phyloP scores from a whole-genome alignment of 495 filamentous ascomycete species.

The Chlorociboria aeruginascens region DNA sequence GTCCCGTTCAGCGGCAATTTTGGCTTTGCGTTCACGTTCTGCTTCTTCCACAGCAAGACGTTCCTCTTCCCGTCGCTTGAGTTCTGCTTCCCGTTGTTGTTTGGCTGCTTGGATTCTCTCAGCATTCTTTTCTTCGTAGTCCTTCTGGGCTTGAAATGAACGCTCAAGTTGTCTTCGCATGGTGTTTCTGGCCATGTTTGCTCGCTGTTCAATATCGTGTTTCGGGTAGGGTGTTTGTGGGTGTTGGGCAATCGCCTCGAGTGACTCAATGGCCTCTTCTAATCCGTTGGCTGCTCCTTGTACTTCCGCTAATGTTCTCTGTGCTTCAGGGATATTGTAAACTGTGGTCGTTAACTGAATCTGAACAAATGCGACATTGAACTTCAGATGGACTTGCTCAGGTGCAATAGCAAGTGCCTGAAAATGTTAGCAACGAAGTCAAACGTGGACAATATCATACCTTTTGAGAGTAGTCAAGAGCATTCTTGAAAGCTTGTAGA shows the following conservation, averaged over 20 bases:
- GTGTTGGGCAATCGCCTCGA: slow-evolving; percentile 66
- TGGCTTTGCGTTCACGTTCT: slow-evolving; percentile 57
- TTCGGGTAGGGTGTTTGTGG: slow-evolving; percentile 86
- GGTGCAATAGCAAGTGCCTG: slow-evolving; percentile 66
- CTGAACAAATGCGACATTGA: slow-evolving; percentile 96
- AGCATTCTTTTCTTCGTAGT: slow-evolving; percentile 90
- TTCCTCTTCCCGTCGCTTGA: slow-evolving; percentile 60
- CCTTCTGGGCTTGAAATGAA: slow-evolving; percentile 67
- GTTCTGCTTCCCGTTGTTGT: slow-evolving; percentile 63
- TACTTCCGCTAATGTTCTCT: slow-evolving; percentile 60
- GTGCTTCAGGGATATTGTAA: slow-evolving; percentile 58
- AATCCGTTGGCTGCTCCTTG: slow-evolving; percentile 60
- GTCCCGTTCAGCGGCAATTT: slow-evolving; percentile 71
- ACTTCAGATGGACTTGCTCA: slow-evolving; percentile 80
- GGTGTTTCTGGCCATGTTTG: slow-evolving; percentile 92
- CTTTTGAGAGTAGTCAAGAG: slow-evolving; percentile 76
- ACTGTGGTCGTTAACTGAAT: slow-evolving; percentile 79
- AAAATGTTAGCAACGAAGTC: slow-evolving; percentile 16
- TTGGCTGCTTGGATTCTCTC: slow-evolving; percentile 67
- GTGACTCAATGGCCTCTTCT: slow-evolving; percentile 73
- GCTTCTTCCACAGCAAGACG: slow-evolving; percentile 49
- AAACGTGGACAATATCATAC: slow-evolving; percentile 23
- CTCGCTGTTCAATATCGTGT: slow-evolving; percentile 81
- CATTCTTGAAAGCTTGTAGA: slow-evolving; percentile 67
- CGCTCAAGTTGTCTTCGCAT: slow-evolving; percentile 84